Percentiles rank a stretch among this genome's conserved stretches.
Evolutionary conservation across 805 yeast genomes (phyloP).

Genomic region (Dipodascopsis tothii): DNA sequence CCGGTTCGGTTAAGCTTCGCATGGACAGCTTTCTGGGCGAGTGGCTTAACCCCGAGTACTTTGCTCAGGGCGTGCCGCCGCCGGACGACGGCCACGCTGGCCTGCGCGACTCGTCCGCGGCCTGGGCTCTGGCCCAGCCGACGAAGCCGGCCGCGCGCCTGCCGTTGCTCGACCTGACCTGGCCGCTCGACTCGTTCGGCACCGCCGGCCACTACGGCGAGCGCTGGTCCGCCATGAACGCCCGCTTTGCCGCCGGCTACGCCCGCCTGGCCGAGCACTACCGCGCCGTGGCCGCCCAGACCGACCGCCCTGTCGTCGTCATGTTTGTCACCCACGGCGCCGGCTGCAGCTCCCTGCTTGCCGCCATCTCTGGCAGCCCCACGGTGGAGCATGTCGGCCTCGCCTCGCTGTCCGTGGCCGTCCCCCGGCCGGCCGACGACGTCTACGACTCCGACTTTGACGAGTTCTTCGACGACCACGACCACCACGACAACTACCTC

Average conservation of each 20-base stretch:
- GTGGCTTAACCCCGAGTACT: constrained; percentile 36
- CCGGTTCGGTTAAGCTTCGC: constrained; percentile 13
- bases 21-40: constrained; percentile 34
- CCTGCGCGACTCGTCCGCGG: constrained; percentile 24
- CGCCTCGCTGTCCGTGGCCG: constrained; percentile 26
- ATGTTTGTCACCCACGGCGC: constrained; percentile 36
- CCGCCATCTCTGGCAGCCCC: constrained; percentile 29
- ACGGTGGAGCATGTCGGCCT: constrained; percentile 29
- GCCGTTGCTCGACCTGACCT: constrained; percentile 22
- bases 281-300: constrained; percentile 8
- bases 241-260: constrained; percentile 29
- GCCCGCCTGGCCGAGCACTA: constrained; percentile 25
- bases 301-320: constrained; percentile 21
- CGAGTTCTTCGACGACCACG: constrained; percentile 9
- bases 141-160: constrained; percentile 1
- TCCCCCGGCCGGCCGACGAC: constrained; percentile 10
- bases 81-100: constrained; percentile 33
- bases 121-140: constrained; percentile 22
- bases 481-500: constrained; percentile 18
- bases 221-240: constrained; percentile 33
- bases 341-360: constrained; percentile 34
- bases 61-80: constrained; percentile 31
- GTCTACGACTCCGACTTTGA: constrained; percentile 1
- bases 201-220: constrained; percentile 33
- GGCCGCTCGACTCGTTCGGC: constrained; percentile 28